Evolutionary conservation across 208 protist genomes (phyloP), one percentile per base, ranked within the genome.

Genomic region (Leishmania guyanensis): DNA sequence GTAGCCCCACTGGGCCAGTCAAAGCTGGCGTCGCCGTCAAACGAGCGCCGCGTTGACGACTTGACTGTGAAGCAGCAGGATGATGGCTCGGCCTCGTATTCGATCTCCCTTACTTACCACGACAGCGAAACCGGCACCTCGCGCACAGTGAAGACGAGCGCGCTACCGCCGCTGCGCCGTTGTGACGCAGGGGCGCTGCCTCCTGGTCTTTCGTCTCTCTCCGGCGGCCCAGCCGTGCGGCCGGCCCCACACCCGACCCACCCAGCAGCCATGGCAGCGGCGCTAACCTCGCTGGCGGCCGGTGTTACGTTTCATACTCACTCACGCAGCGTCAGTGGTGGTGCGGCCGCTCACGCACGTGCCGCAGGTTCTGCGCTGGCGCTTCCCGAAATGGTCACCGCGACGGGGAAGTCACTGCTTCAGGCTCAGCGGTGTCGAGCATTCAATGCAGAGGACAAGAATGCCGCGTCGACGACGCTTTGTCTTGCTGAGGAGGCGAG

Each of bases 81-180:
- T 16, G 81, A 88, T 33, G 84, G 87, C 66, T 77, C 81, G 3
- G 81, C 75, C 1, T 78, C 82, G 26, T 92, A 92, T 76, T 88
- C 88, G 56, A 84, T 94, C 54, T 91, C 88, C 39, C 82, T 94
- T 66, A 94, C 86, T 29, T 92, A 94, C 78, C 89, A 92, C 86
- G 91, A 92, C 79, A 86, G 81, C 50, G 71, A 85, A 53, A 82
- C 83, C 36, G 89, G 89, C 4, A 78, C 84, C 16, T 86, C 83
- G 17, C 83, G 88, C n/a, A 92, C 88, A 12, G 86, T 94, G 66
- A 88, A 91, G 70, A 89, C 91, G 33, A 81, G 83, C 39, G 76
- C 87, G 22, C 66, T 92, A 51, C 89, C 88, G 22, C 84, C 87
- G 54, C 83, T 90, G 58, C 83, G 80, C 80, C 80, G 77, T 62